Evolutionary conservation across 1,284 basidiomycete genomes (phyloP).

Genomic region (Fomitopsis betulina): DNA sequence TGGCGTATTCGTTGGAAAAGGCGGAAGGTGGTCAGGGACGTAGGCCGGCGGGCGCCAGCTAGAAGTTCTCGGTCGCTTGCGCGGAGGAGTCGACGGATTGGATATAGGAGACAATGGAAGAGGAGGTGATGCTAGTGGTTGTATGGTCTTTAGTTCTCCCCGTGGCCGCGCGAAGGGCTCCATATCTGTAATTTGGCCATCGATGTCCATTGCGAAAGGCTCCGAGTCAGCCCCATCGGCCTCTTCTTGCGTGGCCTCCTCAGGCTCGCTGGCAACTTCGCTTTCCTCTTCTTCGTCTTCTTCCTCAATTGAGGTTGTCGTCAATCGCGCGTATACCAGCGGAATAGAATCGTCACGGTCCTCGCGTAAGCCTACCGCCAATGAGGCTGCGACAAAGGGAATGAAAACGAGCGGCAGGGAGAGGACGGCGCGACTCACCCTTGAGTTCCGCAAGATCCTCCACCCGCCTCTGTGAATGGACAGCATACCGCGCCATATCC

Average conservation of each 20-base stretch:
- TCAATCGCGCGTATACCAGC: constrained; percentile 46
- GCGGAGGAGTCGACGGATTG: constrained; percentile 44
- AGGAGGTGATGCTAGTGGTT: constrained; percentile 35
- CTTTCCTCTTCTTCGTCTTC: constrained; percentile 26
- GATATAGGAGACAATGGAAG: constrained; percentile 55
- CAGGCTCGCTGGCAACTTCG: constrained; percentile 28
- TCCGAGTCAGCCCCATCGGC: constrained; percentile 8
- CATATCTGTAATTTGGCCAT: constrained; percentile 10
- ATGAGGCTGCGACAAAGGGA: constrained; percentile 42
- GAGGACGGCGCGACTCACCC: constrained; percentile 42
- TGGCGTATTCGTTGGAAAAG: constrained; percentile 48
- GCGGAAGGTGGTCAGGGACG: constrained; percentile 62
- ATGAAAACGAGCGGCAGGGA: constrained; percentile 15
- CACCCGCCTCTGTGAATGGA: constrained; percentile 52
- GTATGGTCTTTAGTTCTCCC: constrained; percentile 19
- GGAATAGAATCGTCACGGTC: constrained; percentile 51
- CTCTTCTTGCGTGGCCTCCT: constrained; percentile 15
- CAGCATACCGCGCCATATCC: constrained; percentile 62
- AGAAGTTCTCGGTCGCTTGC: constrained; percentile 51
- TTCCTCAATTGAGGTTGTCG: constrained; percentile 30
- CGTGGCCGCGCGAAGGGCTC: constrained; percentile 7
- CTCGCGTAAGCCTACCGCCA: constrained; percentile 51
- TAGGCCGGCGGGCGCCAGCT: constrained; percentile 58
- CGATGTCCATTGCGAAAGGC: constrained; percentile 10
- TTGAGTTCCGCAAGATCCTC: constrained; percentile 70